Conservation (phyloP, 140 eudicot species). For the Oenanthe javanica region DNA sequence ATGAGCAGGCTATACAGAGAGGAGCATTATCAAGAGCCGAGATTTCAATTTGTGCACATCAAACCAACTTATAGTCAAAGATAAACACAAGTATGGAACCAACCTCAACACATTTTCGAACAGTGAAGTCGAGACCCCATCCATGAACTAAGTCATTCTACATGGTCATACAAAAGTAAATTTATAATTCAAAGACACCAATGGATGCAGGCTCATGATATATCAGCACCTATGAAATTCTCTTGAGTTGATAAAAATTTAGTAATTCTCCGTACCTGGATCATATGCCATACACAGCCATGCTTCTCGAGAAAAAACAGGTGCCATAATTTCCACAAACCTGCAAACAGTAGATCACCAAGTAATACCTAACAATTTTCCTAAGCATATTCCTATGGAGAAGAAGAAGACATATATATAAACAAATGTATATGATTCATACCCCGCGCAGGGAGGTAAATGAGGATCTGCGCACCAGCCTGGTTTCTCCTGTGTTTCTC, state of each 20-base stretch:
- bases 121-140: constrained; percentile 94
- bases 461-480: constrained; percentile 90
- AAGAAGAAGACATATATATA: background rate
- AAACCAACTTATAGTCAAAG: background rate
- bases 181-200: background rate
- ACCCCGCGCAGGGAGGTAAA: constrained; percentile 97
- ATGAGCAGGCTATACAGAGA: constrained; percentile 64
- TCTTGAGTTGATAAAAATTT: background rate
- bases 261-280: constrained; percentile 46
- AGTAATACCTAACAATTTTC: background rate
- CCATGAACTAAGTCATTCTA: constrained; percentile 96
- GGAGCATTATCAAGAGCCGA: background rate
- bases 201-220: background rate
- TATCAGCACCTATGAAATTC: background rate
- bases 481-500: constrained; percentile 73
- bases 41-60: background rate
- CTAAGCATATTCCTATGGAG: background rate
- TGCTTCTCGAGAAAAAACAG: constrained; percentile 78
- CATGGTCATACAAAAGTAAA: constrained; percentile 1
- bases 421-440: constrained; percentile 11
- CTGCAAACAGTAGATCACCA: constrained; percentile 26
- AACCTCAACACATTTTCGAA: constrained; percentile 80
- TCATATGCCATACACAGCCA: constrained; percentile 98
- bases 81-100: background rate
- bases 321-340: constrained; percentile 96